Evolutionary conservation across 192 early-diverging fungal genomes (phyloP).

Genomic region (Coemansia sp.): DNA sequence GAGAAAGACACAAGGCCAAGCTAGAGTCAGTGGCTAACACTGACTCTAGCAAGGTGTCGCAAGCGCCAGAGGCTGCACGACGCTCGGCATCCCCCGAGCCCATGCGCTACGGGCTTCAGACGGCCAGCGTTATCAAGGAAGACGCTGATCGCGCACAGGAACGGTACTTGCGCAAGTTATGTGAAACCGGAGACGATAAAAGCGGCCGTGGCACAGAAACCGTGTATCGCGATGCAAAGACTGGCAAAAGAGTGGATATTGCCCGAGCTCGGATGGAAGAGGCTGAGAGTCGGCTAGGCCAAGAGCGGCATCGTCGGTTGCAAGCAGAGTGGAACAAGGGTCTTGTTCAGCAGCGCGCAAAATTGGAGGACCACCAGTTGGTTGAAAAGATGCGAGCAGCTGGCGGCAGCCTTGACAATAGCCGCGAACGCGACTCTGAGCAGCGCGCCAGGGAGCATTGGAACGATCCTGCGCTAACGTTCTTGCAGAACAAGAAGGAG

Average conservation of each 20-base stretch:
- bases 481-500: conserved; percentile 43
- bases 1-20: conserved; percentile 4
- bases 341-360: conserved; percentile 55
- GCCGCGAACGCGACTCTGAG: conserved; percentile 51
- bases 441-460: conserved; percentile 56
- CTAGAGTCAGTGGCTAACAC: not conserved
- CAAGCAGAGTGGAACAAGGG: conserved; percentile 64
- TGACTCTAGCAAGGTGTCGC: not conserved
- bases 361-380: conserved; percentile 20
- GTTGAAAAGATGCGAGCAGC: conserved; percentile 29
- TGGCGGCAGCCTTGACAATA: conserved; percentile 52
- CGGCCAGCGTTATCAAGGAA: conserved; percentile 29
- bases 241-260: conserved; percentile 56
- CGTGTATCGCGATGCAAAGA: conserved; percentile 62
- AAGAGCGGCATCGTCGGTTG: conserved; percentile 38
- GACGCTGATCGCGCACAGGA: conserved; percentile 23
- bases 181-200: conserved; percentile 7
- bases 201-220: conserved; percentile 51
- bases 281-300: conserved; percentile 22
- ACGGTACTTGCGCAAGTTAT: conserved; percentile 28
- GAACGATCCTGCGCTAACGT: conserved; percentile 66
- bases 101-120: conserved; percentile 44
- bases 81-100: conserved; percentile 4
- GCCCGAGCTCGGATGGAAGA: conserved; percentile 48
- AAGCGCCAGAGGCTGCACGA: not conserved